A percentile compares a stretch with the other conserved stretches of the same genome.
phyloP scores from a whole-genome alignment of 2,329 filamentous ascomycete species.

The Clarireedia paspali region DNA sequence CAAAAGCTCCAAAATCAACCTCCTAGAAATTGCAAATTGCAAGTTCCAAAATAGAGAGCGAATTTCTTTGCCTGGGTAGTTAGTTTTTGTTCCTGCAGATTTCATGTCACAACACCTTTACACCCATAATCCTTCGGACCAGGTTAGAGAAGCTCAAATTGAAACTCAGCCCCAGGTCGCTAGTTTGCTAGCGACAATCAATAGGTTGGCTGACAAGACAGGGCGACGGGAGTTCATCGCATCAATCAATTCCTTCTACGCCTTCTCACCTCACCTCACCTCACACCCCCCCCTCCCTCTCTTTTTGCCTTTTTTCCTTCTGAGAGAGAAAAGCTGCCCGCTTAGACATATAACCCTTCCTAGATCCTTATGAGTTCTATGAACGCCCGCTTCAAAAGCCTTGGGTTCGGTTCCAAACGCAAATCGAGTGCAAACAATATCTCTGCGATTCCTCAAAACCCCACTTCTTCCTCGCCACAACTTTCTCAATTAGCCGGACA shows the following conservation, averaged over 20 bases:
- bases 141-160: slow-evolving; percentile 7
- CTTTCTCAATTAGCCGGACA: slow-evolving; percentile 19
- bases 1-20: no score
- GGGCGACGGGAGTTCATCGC: slow-evolving; percentile 3
- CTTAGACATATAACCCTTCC: slow-evolving; percentile 7
- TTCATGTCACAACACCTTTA: slow-evolving; percentile 8
- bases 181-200: slow-evolving; percentile 6
- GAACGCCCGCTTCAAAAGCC: slow-evolving; percentile 71
- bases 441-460: slow-evolving; percentile 32
- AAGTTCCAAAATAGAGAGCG: neutral
- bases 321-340: slow-evolving; percentile 26
- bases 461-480: slow-evolving; percentile 23
- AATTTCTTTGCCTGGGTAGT: neutral
- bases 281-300: no score
- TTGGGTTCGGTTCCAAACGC: slow-evolving; percentile 70
- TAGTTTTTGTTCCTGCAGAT: slow-evolving; percentile 9
- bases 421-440: slow-evolving; percentile 55
- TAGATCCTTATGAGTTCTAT: slow-evolving; percentile 61
- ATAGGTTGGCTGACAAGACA: slow-evolving; percentile 9
- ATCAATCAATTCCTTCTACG: slow-evolving; percentile 15
- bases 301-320: slow-evolving; percentile 8
- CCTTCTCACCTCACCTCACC: slow-evolving; percentile 16
- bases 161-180: slow-evolving; percentile 9
- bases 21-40: no score
- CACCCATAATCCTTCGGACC: slow-evolving; percentile 4